These are phyloP conservation scores for Agroathelia rolfsii DNA, from an alignment of 1,284 basidiomycete species.

Conservation along the genomic window DNA sequence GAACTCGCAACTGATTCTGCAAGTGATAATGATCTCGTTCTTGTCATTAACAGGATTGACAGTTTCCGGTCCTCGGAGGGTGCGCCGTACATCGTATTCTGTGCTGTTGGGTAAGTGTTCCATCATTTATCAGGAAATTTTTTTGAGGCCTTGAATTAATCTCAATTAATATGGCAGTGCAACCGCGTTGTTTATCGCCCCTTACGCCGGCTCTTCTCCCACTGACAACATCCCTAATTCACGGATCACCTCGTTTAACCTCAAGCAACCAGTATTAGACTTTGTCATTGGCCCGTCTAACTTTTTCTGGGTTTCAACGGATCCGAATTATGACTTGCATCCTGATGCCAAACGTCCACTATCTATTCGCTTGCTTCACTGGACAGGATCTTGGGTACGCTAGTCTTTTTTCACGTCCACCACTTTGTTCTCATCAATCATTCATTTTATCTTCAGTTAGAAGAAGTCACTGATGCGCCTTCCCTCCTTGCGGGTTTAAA, in stretches of 20 bases:
- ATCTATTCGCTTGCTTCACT: background rate
- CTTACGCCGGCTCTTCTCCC: constrained; percentile 19
- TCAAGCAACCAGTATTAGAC: constrained; percentile 49
- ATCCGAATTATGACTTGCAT: constrained; percentile 20
- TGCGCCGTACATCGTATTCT: constrained; percentile 46
- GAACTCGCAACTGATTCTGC: no score
- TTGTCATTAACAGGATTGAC: constrained; percentile 45
- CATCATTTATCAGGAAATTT: background rate
- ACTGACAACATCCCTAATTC: background rate
- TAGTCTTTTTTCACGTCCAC: background rate
- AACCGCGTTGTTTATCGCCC: constrained; percentile 53
- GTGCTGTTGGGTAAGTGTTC: constrained; percentile 50
- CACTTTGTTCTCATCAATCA: no score
- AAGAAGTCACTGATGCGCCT: no score
- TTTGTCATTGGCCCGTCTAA: constrained; percentile 36
- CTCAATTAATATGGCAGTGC: constrained; percentile 31
- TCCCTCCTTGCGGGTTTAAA: constrained; percentile 30
- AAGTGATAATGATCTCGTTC: constrained; percentile 26
- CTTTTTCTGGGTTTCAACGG: constrained; percentile 39
- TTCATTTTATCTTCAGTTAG: no score
- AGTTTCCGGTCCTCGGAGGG: constrained; percentile 16
- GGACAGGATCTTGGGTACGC: background rate
- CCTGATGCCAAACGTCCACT: background rate
- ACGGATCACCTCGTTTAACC: no score
- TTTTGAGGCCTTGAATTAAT: constrained; percentile 6